Evolutionary conservation across 2,329 filamentous ascomycete genomes (phyloP).

Genomic region (Hysterium pulicare): DNA sequence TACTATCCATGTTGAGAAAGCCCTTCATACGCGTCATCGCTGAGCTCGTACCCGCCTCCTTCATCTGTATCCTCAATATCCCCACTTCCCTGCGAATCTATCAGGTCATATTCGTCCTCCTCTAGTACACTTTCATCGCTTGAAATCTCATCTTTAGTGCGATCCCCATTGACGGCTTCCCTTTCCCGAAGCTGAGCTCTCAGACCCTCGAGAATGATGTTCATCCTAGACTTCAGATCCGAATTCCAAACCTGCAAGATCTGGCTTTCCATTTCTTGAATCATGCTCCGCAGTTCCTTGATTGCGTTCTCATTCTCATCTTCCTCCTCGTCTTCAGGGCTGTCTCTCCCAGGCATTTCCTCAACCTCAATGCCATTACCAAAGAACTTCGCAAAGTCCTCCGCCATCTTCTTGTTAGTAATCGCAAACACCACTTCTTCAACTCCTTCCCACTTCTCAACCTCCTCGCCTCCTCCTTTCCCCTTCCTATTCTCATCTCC

Average conservation of each 20-base stretch:
- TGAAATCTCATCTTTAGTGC: background rate
- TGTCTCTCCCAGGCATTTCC: constrained; percentile 39
- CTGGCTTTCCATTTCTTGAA: constrained; percentile 34
- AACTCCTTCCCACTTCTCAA: constrained; percentile 44
- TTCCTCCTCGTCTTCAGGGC: constrained; percentile 19
- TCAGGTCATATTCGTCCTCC: background rate
- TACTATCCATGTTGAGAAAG: no score
- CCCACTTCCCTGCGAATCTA: background rate
- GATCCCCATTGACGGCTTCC: constrained; percentile 4
- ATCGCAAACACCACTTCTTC: constrained; percentile 60
- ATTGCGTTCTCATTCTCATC: constrained; percentile 20
- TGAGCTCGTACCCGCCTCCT: background rate
- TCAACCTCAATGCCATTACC: constrained; percentile 38
- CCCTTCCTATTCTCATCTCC: constrained; percentile 14
- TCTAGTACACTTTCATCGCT: background rate
- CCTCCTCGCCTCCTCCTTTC: constrained; percentile 16
- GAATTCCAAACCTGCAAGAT: constrained; percentile 31
- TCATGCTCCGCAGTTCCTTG: constrained; percentile 31
- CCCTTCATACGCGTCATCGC: no score
- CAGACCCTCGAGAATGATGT: constrained; percentile 26
- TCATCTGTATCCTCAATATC: background rate
- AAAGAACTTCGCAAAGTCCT: constrained; percentile 51
- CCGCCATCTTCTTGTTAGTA: constrained; percentile 50
- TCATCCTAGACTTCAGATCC: constrained; percentile 30
- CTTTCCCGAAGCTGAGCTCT: constrained; percentile 26